These are phyloP conservation scores for Decorospora gaudefroyi DNA, from an alignment of 2,329 filamentous ascomycete species.

Conservation along the genomic window DNA sequence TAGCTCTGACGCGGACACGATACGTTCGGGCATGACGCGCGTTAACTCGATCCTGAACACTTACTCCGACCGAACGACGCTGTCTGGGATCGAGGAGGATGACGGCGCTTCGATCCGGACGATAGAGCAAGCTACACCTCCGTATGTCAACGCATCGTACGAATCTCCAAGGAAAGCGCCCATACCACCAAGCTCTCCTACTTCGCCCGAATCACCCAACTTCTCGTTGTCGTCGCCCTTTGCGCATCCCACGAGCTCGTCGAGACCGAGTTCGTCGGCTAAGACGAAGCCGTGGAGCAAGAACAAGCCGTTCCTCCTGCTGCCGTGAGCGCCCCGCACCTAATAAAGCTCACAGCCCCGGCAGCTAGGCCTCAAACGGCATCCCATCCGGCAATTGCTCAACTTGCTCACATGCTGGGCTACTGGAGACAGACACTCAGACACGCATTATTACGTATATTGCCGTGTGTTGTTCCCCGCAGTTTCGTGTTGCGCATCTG, in stretches of 20 bases:
- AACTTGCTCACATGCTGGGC: neutral
- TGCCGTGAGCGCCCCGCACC: conserved; percentile 29
- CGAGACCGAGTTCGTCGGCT: conserved; percentile 16
- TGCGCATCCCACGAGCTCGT: conserved; percentile 23
- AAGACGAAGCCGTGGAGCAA: conserved; percentile 40
- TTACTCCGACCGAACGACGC: conserved; percentile 37
- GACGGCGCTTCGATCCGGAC: conserved; percentile 38
- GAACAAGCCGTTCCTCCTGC: conserved; percentile 39
- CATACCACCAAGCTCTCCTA: conserved; percentile 27
- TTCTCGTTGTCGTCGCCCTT: conserved; percentile 17
- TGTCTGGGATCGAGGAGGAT: conserved; percentile 40
- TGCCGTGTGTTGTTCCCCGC: neutral
- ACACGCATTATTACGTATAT: conserved; percentile 1
- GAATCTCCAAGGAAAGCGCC: conserved; percentile 22
- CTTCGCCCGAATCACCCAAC: conserved; percentile 10
- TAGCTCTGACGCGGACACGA: conserved; percentile 38
- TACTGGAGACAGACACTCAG: conserved; percentile 16
- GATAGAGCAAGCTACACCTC: conserved; percentile 19
- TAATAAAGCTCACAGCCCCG: neutral
- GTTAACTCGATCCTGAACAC: conserved; percentile 40
- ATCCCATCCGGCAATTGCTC: conserved; percentile 12
- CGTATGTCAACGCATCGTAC: conserved; percentile 20
- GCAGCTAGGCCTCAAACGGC: conserved; percentile 7
- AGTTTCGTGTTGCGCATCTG: neutral
- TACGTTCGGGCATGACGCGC: conserved; percentile 32